Base-by-base conservation (phyloP, 139 green algal genomes). In the Raphidocelis subcapitata region DNA sequence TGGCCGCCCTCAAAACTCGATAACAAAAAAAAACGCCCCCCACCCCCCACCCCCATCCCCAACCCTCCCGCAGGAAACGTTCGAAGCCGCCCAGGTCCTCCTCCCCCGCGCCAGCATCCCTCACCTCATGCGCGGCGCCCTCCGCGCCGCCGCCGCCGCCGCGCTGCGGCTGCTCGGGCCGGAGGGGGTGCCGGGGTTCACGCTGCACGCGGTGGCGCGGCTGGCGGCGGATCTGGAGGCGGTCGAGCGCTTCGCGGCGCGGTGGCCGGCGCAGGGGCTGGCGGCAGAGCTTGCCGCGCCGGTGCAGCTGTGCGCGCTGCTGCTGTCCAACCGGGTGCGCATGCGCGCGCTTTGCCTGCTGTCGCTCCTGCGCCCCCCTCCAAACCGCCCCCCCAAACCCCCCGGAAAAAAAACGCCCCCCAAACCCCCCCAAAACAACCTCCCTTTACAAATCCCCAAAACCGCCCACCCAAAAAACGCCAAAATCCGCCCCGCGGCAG, bases 161-260 rank as follows among this genome's bases (percentile, higher is more conserved):
- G 44, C 83, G 73, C 83, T 92, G 81, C 51, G 57, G 29, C 65
- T 87, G 37, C 73, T 93, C 47, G 72, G 52, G 62, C 52, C 62
- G 18, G 72, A 78, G 2, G 72, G 63, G 3, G 62, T 72, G 16
- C 82, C 79, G 14, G 84, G 65, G 24, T 89, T 80, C 81, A 94
- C 94, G 84, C 81, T 92, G 69, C 89, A 87, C 73, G 86, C 81
- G 2, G 52, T 91, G 24, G 74, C 89, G 78, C 75, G 76, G 8
- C 82, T 94, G 63, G 65, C 77, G 15, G 51, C 32, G 1, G 87
- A 94, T 64, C 10, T 94, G 14, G 71, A 63, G 0, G 75, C 73
- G 15, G 61, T 92, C 26, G 67, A 88, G 75, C 44, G 63, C 26
- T 81, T 77, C 26, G 59, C 78, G 29, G 62, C 41, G 35, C 47